Evolutionary conservation across 1,139 yeast genomes (phyloP).

Genomic region (Saccharomyces uvarum): DNA sequence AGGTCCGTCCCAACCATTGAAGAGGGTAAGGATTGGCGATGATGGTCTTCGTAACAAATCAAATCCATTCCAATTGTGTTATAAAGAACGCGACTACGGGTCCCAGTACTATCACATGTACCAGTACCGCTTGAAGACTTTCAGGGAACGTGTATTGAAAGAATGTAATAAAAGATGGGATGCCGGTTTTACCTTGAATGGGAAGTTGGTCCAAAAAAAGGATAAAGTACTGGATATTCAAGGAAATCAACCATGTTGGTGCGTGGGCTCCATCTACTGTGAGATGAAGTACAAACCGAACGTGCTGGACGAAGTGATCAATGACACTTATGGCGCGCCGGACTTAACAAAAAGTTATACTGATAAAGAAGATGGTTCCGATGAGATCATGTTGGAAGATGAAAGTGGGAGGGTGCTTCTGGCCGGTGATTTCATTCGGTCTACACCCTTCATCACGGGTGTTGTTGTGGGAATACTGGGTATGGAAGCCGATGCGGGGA

Average conservation of each 20-base stretch:
- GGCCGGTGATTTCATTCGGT: conserved; percentile 53
- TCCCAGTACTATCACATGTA: conserved; percentile 73
- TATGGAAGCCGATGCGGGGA: conserved; percentile 74
- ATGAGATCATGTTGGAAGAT: conserved; percentile 72
- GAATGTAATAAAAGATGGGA: conserved; percentile 47
- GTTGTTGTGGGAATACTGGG: conserved; percentile 80
- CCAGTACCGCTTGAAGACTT: conserved; percentile 48
- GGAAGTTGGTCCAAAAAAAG: conserved; percentile 33
- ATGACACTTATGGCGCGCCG: conserved; percentile 37
- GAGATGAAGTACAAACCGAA: conserved; percentile 82
- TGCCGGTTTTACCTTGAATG: conserved; percentile 39
- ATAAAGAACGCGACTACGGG: conserved; percentile 45
- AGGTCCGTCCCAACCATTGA: conserved; percentile 2
- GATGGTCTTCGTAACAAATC: conserved; percentile 6
- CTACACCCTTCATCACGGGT: conserved; percentile 68
- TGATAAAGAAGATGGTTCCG: conserved; percentile 43
- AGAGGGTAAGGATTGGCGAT: conserved; percentile 14
- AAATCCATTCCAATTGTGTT: conserved; percentile 25
- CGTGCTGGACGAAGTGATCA: conserved; percentile 72
- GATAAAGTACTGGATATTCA: conserved; percentile 72
- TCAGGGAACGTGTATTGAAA: conserved; percentile 48
- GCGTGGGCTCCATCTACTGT: conserved; percentile 81
- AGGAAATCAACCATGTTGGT: conserved; percentile 70
- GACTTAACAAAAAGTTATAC: conserved; percentile 39
- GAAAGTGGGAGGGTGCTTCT: conserved; percentile 83